phyloP scores from a whole-genome alignment of 352 stramenopile genomes.

The Blastocystis sp. region DNA sequence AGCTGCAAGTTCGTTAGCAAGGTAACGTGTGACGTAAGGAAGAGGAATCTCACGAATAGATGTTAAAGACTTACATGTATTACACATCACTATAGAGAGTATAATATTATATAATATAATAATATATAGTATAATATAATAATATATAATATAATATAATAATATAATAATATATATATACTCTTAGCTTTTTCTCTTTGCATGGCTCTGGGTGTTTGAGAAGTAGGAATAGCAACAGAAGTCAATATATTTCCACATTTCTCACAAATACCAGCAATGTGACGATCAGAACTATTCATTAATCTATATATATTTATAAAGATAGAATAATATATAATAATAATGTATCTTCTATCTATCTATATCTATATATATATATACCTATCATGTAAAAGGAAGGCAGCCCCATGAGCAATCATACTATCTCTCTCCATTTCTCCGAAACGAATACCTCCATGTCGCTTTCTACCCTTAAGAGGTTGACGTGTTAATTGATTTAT shows the following conservation, averaged over 20 bases:
- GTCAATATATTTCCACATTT: conserved; percentile 65
- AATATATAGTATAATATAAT: conserved; percentile 44
- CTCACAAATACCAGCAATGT: conserved; percentile 83
- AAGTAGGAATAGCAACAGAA: conserved; percentile 60
- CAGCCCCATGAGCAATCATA: conserved; percentile 77
- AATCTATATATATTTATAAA: conserved; percentile 86
- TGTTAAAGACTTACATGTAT: conserved; percentile 39
- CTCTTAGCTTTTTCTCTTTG: conserved; percentile 14
- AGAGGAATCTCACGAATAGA: conserved; percentile 63
- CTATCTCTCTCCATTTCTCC: conserved; percentile 99
- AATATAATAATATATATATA: neutral
- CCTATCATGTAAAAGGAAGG: conserved; percentile 45
- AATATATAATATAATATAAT: neutral
- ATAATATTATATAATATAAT: conserved; percentile 38
- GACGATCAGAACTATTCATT: conserved; percentile 94
- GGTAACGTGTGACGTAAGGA: conserved; percentile 93
- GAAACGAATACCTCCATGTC: conserved; percentile 90
- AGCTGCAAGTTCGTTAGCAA: conserved; percentile 90
- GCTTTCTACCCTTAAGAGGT: conserved; percentile 96
- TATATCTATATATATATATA: neutral
- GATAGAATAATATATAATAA: conserved; percentile 45
- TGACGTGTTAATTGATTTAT: conserved; percentile 96
- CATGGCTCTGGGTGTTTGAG: conserved; percentile 54
- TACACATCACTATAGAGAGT: conserved; percentile 50
- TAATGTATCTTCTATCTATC: neutral